Percentiles rank a stretch among this genome's conserved stretches.
Conservation (phyloP, 768 basidiomycete genomes). For the Cystofilobasidium ferigula region DNA sequence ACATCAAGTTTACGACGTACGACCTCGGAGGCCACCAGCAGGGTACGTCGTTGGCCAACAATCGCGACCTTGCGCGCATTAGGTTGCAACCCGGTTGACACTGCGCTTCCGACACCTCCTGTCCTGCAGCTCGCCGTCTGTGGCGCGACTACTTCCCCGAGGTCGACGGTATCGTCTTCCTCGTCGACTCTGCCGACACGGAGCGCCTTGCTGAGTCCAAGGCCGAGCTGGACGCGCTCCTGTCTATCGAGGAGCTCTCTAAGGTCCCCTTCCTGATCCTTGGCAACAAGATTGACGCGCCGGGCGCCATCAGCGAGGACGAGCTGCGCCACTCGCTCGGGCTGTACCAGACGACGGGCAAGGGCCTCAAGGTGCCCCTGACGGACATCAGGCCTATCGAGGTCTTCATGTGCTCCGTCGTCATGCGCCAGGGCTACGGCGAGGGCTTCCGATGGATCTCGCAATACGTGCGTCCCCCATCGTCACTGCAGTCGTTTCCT, state of each 20-base stretch:
- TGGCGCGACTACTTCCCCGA: slow-evolving; percentile 99
- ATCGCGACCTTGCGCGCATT: too few species aligned
- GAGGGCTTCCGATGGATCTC: slow-evolving; percentile 51
- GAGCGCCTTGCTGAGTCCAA: slow-evolving; percentile 95
- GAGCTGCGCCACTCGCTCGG: slow-evolving; percentile 91
- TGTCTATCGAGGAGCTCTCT: slow-evolving; percentile 85
- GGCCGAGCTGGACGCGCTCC: slow-evolving; percentile 88
- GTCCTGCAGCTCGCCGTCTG: slow-evolving; percentile 67
- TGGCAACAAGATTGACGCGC: slow-evolving; percentile 99
- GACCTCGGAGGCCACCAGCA: slow-evolving; percentile 97
- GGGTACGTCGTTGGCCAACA: slow-evolving; percentile 43
- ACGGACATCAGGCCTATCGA: slow-evolving; percentile 96
- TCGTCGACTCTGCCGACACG: slow-evolving; percentile 92
- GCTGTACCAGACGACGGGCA: slow-evolving; percentile 97
- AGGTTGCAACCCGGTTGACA: too few species aligned
- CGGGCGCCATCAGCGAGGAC: slow-evolving; percentile 92
- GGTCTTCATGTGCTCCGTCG: slow-evolving; percentile 99
- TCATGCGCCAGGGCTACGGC: slow-evolving; percentile 95
- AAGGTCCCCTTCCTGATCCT: slow-evolving; percentile 97
- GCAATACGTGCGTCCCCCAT: not conserved
- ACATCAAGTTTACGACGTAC: slow-evolving; percentile 97
- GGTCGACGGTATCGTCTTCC: slow-evolving; percentile 95
- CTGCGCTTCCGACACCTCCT: not conserved
- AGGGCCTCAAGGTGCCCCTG: slow-evolving; percentile 89
- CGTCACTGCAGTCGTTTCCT: not conserved